These are phyloP conservation scores for Ceratocystis albifundus DNA, from an alignment of 2,329 filamentous ascomycete species.

Conservation along the genomic window DNA sequence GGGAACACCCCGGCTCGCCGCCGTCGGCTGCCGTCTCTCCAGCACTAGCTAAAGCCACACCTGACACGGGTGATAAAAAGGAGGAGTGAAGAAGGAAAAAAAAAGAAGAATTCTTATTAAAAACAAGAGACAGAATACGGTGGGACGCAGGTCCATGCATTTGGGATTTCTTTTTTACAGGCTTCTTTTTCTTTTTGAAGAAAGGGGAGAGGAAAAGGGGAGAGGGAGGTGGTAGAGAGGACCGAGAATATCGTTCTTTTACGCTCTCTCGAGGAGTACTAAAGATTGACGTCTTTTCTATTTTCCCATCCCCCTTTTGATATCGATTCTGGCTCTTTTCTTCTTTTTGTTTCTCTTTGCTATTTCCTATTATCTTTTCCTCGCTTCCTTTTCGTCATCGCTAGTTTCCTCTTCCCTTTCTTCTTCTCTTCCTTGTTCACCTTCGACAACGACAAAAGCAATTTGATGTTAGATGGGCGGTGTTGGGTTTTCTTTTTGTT, in stretches of 20 bases:
- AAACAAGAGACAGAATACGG: not conserved
- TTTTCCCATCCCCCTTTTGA: not conserved
- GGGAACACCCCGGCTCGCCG: constrained; percentile 56
- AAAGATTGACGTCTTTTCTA: not conserved
- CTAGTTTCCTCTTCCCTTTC: not conserved
- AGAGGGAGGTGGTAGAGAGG: too few species aligned
- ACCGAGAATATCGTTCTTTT: not conserved
- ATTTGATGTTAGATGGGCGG: constrained; percentile 20
- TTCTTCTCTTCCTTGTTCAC: not conserved
- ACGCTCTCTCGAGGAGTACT: not conserved
- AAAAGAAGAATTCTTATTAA: not conserved
- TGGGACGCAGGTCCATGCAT: constrained; percentile 4
- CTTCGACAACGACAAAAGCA: constrained; percentile 13
- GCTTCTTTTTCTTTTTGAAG: not conserved
- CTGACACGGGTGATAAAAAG: constrained; percentile 42
- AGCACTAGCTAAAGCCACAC: constrained; percentile 50
- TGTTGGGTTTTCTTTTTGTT: constrained; percentile 18
- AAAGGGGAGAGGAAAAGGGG: not conserved
- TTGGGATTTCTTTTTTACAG: not conserved
- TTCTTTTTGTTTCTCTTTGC: not conserved
- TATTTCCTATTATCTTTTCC: not conserved
- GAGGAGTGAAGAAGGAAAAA: constrained; percentile 9
- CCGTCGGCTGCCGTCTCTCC: constrained; percentile 58
- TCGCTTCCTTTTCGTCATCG: not conserved
- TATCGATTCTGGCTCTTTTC: not conserved